Evolutionary conservation across 2,329 filamentous ascomycete genomes (phyloP).

Genomic region (Pseudonectria buxi): DNA sequence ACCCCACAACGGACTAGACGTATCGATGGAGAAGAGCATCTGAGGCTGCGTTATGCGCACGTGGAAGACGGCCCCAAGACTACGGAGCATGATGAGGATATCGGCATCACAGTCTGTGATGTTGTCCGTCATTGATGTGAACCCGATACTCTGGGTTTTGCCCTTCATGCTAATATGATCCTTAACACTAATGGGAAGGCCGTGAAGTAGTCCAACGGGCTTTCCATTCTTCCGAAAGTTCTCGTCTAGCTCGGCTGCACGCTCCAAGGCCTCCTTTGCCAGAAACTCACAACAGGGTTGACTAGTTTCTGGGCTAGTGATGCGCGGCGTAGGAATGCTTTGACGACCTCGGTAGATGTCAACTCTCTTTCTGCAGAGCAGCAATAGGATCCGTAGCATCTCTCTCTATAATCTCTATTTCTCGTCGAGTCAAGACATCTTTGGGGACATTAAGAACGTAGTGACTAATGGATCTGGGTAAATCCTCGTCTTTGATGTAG

Average conservation of each 20-base stretch:
- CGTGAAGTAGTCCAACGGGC: conserved; percentile 8
- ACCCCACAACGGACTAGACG: too few relatives aligned
- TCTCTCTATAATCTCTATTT: too few relatives aligned
- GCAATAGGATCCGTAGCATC: too few relatives aligned
- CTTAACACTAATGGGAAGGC: conserved; percentile 13
- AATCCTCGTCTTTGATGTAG: too few relatives aligned
- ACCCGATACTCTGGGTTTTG: conserved; percentile 6
- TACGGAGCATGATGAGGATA: not conserved
- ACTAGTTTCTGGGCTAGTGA: conserved; percentile 13
- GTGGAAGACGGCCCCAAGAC: too few relatives aligned
- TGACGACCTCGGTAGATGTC: conserved; percentile 3
- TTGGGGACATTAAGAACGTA: too few relatives aligned
- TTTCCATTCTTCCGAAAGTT: conserved; percentile 4
- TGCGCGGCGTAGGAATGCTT: conserved; percentile 13
- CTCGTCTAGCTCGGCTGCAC: conserved; percentile 6
- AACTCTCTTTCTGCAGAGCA: not conserved
- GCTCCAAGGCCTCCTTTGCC: conserved; percentile 9
- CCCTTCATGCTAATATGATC: conserved; percentile 14
- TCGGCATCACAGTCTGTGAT: conserved; percentile 6
- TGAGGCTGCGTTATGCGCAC: too few relatives aligned
- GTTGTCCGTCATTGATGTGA: conserved; percentile 7
- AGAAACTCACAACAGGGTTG: conserved; percentile 15
- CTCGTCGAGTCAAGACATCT: too few relatives aligned
- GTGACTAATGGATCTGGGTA: too few relatives aligned
- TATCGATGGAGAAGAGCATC: too few relatives aligned